Evolutionary conservation across 1,284 basidiomycete species (phyloP).

Genomic region (Neonothopanus nambi): DNA sequence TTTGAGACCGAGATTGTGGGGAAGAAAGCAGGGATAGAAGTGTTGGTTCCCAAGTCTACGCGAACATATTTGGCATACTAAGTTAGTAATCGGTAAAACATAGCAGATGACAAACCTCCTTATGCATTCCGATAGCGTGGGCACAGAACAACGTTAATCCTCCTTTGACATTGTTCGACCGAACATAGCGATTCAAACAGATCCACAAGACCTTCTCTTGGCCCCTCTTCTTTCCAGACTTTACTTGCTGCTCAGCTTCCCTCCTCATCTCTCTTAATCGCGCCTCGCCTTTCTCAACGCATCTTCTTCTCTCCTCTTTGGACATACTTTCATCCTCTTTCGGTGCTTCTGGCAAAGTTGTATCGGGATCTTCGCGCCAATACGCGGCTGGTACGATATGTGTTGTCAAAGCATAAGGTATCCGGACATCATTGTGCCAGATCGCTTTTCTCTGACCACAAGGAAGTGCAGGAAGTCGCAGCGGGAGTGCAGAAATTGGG

Average conservation of each 20-base stretch:
- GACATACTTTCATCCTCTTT: constrained; percentile 24
- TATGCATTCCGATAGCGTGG: constrained; percentile 83
- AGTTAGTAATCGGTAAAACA: not conserved
- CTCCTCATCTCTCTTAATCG: constrained; percentile 27
- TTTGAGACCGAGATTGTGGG: constrained; percentile 25
- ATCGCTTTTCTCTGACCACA: constrained; percentile 33
- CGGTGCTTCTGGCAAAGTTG: constrained; percentile 40
- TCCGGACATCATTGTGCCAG: constrained; percentile 25
- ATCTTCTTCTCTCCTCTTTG: constrained; percentile 36
- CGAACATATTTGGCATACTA: not conserved
- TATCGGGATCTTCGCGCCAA: constrained; percentile 53
- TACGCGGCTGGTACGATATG: constrained; percentile 77
- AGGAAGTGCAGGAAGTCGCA: constrained; percentile 31
- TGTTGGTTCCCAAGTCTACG: constrained; percentile 68
- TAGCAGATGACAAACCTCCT: constrained; percentile 68
- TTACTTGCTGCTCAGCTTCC: constrained; percentile 13
- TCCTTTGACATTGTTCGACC: constrained; percentile 22
- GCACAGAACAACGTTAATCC: constrained; percentile 70
- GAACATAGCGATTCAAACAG: constrained; percentile 56
- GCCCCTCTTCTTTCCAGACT: constrained; percentile 24
- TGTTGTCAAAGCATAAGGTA: constrained; percentile 46
- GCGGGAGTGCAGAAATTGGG: constrained; percentile 24
- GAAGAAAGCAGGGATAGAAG: constrained; percentile 49
- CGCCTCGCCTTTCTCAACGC: constrained; percentile 21
- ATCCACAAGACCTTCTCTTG: constrained; percentile 52